phyloP scores from a whole-genome alignment of 2,329 filamentous ascomycete genomes.

The Cercospora beticola region DNA sequence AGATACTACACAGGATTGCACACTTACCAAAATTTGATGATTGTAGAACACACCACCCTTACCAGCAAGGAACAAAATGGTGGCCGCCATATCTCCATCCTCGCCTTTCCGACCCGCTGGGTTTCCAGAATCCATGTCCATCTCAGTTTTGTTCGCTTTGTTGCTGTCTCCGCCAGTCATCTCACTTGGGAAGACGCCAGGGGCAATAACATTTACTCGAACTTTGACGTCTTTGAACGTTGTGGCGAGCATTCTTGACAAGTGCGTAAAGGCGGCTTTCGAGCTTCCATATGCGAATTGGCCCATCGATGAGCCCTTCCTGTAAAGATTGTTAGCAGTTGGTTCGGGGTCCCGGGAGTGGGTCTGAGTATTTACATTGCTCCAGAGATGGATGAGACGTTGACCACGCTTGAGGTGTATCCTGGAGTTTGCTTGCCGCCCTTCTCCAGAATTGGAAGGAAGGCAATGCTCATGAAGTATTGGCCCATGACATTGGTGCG shows the following conservation, averaged over 20 bases:
- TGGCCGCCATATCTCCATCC: constrained; percentile 54
- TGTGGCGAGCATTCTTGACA: constrained; percentile 49
- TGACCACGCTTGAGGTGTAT: constrained; percentile 54
- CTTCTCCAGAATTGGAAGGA: constrained; percentile 55
- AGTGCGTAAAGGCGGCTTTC: constrained; percentile 51
- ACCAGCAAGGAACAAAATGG: constrained; percentile 53
- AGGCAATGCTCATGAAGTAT: constrained; percentile 56
- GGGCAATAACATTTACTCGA: constrained; percentile 47
- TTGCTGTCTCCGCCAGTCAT: constrained; percentile 51
- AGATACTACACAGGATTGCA: constrained; percentile 23
- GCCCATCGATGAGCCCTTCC: constrained; percentile 50
- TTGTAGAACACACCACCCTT: constrained; percentile 55
- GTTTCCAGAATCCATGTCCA: constrained; percentile 46
- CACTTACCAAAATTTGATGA: constrained; percentile 47
- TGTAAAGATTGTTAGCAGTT: neutral
- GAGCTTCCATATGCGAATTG: constrained; percentile 47
- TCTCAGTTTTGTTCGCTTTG: constrained; percentile 49
- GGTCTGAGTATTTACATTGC: constrained; percentile 36
- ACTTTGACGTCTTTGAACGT: constrained; percentile 46
- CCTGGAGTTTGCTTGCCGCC: constrained; percentile 48
- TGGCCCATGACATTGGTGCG: constrained; percentile 53
- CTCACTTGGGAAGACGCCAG: constrained; percentile 46
- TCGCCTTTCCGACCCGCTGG: constrained; percentile 46
- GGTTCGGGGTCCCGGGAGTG: neutral
- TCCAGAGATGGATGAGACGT: constrained; percentile 54